Percentiles rank a stretch among this genome's conserved stretches.
Evolutionary conservation across 2,329 filamentous ascomycete species (phyloP).

Genomic region (Colletotrichum lindemuthianum): DNA sequence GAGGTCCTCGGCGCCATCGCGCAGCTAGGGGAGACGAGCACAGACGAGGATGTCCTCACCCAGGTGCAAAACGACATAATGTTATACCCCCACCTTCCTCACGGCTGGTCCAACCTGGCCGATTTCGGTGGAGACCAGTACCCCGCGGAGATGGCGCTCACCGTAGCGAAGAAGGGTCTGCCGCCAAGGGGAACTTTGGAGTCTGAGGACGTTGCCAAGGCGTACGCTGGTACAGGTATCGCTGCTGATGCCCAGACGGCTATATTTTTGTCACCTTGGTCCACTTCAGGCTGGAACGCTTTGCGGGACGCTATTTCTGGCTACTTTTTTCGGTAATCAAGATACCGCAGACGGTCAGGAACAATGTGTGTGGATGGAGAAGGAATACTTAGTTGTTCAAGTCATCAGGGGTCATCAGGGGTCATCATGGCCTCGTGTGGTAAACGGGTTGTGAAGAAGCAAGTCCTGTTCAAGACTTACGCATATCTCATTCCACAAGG

Average conservation of each 20-base stretch:
- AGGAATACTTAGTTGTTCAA: background rate
- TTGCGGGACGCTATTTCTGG: slow-evolving; percentile 54
- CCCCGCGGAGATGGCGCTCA: slow-evolving; percentile 80
- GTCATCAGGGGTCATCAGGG: background rate
- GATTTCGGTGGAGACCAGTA: slow-evolving; percentile 64
- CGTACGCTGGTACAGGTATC: slow-evolving; percentile 78
- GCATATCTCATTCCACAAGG: background rate
- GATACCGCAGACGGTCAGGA: background rate
- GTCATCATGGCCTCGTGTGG: background rate
- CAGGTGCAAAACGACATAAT: slow-evolving; percentile 83
- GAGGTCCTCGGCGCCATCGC: slow-evolving; percentile 81
- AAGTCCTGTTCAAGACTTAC: background rate
- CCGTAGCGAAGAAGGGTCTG: slow-evolving; percentile 78
- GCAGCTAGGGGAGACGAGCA: slow-evolving; percentile 59
- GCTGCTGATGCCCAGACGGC: slow-evolving; percentile 80
- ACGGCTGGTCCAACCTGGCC: slow-evolving; percentile 83
- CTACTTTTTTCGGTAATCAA: background rate
- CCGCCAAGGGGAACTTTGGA: slow-evolving; percentile 77
- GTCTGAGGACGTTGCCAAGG: slow-evolving; percentile 75
- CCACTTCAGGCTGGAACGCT: slow-evolving; percentile 69
- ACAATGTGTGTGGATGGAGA: background rate
- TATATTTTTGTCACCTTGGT: slow-evolving; percentile 86
- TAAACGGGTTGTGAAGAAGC: background rate
- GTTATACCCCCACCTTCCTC: slow-evolving; percentile 80
- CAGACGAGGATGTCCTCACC: slow-evolving; percentile 62